Evolutionary conservation across 306 rosid species (phyloP), one percentile per base, ranked within the genome.

Genomic region (Castanea crenata): DNA sequence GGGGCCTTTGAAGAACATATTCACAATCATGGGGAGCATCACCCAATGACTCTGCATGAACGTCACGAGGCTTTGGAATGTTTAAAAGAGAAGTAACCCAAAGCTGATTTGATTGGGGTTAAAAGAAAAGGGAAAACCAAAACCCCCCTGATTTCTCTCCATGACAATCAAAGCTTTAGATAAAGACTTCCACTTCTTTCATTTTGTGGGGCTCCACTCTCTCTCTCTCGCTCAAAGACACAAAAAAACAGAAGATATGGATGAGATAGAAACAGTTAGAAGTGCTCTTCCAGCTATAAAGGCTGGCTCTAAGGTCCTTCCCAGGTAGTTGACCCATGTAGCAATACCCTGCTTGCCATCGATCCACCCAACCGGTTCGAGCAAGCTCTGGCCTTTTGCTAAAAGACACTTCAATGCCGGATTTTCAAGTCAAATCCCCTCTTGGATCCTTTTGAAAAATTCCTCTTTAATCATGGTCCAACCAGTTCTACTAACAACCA

Each of bases 271-370:
- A 78, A 80, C 80, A 79, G 82, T 77, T 71, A 52, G 51, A 85
- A 79, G 89, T 90, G 92, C 90, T 84, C 73, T 89, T 88, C 90
- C 83, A 85, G 85, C 91, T 86, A 71, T 52, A 86, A 88, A 90
- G 80, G 44, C 72, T 41, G 73, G 65, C 34, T 63, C 55, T 62
- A 5, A 13, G 74, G 75, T 70, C 21, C 71, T 32, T 49, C 57
- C 51, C 61, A 73, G 76, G 76, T 62, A 44, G 55, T 41, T 44
- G 78, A 81, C 81, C 80, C 85, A 76, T 70, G 13, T 58, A 55
- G 6, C 73, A 18, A 75, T 68, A 51, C 59, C 71, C 62, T 51
- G 55, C 76, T 58, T 68, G 70, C 76, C 75, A 69, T 69, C 65
- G 51, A 27, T 21, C 8, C 51, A 32, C 34, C 14, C 70, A 44